Percentiles rank a stretch among this genome's conserved stretches.
Evolutionary conservation across 495 filamentous ascomycete species (phyloP).

Genomic region (Trichocladium uniseriatum): DNA sequence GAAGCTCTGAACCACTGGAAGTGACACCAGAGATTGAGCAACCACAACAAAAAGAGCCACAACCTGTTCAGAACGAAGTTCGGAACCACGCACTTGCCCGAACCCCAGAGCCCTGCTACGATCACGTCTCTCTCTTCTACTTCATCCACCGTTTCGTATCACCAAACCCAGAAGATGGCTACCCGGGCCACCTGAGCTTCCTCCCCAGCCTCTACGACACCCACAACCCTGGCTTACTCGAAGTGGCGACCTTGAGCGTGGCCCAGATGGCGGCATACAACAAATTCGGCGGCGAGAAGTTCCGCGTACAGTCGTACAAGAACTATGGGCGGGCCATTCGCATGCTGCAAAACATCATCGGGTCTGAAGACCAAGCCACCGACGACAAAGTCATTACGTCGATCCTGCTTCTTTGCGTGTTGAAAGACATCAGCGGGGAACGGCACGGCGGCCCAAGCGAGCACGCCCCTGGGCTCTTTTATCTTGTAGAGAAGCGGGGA

Average conservation of each 20-base stretch:
- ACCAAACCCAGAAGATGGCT: conserved; percentile 14
- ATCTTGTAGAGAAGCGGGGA: conserved; percentile 8
- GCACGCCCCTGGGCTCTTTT: conserved; percentile 8
- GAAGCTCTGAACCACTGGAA: background rate
- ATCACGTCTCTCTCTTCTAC: conserved; percentile 20
- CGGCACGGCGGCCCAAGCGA: background rate
- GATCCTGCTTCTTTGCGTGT: background rate
- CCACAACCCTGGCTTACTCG: conserved; percentile 13
- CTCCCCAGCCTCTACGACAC: conserved; percentile 16
- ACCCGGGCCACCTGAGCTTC: conserved; percentile 19
- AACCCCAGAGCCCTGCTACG: conserved; percentile 9
- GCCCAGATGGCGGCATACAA: conserved; percentile 23
- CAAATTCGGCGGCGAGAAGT: conserved; percentile 16
- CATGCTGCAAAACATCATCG: conserved; percentile 8
- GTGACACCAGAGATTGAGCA: no score
- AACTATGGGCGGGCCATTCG: conserved; percentile 13
- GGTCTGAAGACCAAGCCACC: conserved; percentile 10
- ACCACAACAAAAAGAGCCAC: background rate
- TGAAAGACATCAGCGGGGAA: conserved; percentile 7
- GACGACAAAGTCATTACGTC: conserved; percentile 17
- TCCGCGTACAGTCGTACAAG: conserved; percentile 14
- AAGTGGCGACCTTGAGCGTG: conserved; percentile 13
- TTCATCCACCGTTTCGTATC: conserved; percentile 19
- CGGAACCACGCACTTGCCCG: background rate
- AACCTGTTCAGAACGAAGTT: no score